Base-by-base conservation (phyloP, 2,329 filamentous ascomycete genomes). In the Ophiostoma ips region DNA sequence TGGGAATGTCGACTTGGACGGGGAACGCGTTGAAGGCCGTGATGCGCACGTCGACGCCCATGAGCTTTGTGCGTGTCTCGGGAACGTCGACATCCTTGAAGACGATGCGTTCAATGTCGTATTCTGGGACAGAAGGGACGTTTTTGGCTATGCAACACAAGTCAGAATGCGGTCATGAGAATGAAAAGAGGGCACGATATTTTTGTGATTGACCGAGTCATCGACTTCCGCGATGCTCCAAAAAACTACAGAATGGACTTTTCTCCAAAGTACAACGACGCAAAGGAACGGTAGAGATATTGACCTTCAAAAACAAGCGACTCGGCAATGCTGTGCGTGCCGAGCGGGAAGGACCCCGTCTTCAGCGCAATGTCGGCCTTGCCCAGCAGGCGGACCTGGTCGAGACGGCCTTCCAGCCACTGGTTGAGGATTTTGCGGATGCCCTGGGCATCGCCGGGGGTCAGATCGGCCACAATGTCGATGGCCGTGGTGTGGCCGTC, bases 401-500 rank as follows among this genome's bases (percentile, higher is more conserved):
- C 75, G 52, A 96, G 69, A 49, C 79, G 81, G 36, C 89, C 88
- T 49, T 85, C 80, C 53, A 98, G 68, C 81, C 87, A 96, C 63
- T 95, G 84, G 62, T 92, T 87, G 44, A 86, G 87, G 55, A 96
- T 76, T 52, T 75, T 76, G 53, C 86, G 81, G 57, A 95, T 79
- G 6, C 81, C 83, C 50, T 88, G 79, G 13, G 86, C 69, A 59
- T 88, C 78, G 30, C 88, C 89, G 24, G 87, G 83, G 35, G 75
- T 69, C 36, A 96, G 66, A 54, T 92, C 81, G 38, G 84, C 77
- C 50, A 92, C 66, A 58, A 96, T 81, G 59, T 95, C 85, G 51
- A 96, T 70, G 51, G 77, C 69, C 3, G 86, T 96, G 15, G 72
- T 78, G 58, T 86, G 77, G 11, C 86, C 85, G 60, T 94, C 84